Evolutionary conservation across 148 eudicot species (phyloP).

Genomic region (Vaccinium darrowii): DNA sequence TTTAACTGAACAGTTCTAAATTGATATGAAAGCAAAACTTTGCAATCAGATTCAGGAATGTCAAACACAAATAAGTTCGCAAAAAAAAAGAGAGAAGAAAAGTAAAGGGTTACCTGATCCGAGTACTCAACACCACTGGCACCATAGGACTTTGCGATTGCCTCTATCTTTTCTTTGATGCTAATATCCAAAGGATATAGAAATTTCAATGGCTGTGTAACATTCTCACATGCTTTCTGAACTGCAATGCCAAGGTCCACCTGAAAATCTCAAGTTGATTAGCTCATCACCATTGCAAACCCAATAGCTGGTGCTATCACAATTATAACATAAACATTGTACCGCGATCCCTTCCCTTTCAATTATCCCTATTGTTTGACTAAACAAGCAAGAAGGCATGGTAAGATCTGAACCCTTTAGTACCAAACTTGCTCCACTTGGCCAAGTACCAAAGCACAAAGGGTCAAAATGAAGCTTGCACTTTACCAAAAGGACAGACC

Average conservation of each 20-base stretch:
- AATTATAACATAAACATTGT: too few species aligned
- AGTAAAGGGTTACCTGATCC: constrained; percentile 56
- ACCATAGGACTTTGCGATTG: constrained; percentile 90
- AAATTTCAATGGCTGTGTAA: constrained; percentile 70
- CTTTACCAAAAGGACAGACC: neutral
- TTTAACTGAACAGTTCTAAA: neutral
- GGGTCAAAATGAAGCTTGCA: neutral
- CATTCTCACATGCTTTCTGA: constrained; percentile 90
- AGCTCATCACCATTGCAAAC: too few species aligned
- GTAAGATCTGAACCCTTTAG: neutral
- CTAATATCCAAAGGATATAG: constrained; percentile 81
- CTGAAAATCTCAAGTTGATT: constrained; percentile 34
- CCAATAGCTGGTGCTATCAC: too few species aligned
- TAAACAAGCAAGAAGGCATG: neutral
- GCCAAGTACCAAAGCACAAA: neutral
- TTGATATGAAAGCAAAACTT: too few species aligned
- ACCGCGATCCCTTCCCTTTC: neutral
- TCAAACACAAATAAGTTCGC: neutral
- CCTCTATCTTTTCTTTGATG: constrained; percentile 97
- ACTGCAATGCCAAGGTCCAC: constrained; percentile 96
- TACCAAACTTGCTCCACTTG: neutral
- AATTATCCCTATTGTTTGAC: neutral
- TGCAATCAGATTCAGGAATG: neutral
- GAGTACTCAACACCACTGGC: constrained; percentile 97
- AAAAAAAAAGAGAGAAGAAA: neutral